Percentiles rank a stretch among this genome's conserved stretches.
Evolutionary conservation across 352 stramenopile species (phyloP).

Genomic region (Phytopythium aichiense): DNA sequence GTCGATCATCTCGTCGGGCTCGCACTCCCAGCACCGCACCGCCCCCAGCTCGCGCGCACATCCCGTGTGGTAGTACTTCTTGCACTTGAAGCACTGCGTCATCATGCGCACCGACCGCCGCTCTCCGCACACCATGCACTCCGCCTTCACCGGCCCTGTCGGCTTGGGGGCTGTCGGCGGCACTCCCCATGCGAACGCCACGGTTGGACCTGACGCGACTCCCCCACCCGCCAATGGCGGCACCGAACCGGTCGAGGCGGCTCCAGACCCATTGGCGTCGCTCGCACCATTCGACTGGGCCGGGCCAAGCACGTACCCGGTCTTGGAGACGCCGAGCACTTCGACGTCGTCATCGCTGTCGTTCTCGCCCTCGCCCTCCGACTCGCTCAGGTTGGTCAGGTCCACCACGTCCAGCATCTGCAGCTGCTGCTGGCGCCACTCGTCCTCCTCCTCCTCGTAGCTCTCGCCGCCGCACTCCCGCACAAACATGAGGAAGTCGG

Average conservation of each 20-base stretch:
- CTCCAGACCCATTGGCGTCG: background rate
- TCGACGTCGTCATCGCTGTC: conserved; percentile 25
- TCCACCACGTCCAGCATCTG: conserved; percentile 58
- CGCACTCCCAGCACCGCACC: conserved; percentile 70
- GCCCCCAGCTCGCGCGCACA: conserved; percentile 67
- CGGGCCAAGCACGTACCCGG: background rate
- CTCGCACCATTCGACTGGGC: background rate
- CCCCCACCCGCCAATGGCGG: background rate
- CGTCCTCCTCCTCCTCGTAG: conserved; percentile 32
- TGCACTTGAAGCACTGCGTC: conserved; percentile 40
- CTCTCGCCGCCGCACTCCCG: conserved; percentile 38
- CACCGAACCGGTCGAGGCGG: background rate
- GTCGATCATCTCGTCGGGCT: conserved; percentile 70
- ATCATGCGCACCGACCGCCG: conserved; percentile 30
- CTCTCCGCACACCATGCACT: conserved; percentile 59
- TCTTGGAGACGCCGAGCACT: conserved; percentile 3
- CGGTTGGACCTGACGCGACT: background rate
- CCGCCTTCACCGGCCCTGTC: conserved; percentile 25
- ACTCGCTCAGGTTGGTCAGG: conserved; percentile 55
- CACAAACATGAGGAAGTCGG: conserved; percentile 47
- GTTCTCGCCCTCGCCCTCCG: conserved; percentile 32
- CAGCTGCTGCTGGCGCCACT: conserved; percentile 24
- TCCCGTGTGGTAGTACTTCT: conserved; percentile 66
- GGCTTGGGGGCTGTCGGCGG: background rate
- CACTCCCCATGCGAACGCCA: background rate